These are phyloP conservation scores for Spencermartinsiella ligniputridi DNA, from an alignment of 1,139 yeast genomes.

Conservation along the genomic window DNA sequence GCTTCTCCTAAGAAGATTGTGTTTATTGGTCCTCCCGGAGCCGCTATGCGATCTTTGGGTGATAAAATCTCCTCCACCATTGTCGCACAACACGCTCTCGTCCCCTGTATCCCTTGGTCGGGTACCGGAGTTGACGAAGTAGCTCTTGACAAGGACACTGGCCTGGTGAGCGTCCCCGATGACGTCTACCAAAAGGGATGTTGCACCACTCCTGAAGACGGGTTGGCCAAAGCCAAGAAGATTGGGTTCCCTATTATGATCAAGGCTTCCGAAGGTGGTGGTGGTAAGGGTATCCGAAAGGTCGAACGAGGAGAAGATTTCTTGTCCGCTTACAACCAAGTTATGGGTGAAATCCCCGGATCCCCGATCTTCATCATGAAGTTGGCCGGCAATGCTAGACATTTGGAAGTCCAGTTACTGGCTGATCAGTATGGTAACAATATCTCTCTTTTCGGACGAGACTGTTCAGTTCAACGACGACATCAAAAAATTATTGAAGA, in stretches of 20 bases:
- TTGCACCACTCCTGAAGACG: slow-evolving; percentile 81
- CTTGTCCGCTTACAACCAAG: slow-evolving; percentile 69
- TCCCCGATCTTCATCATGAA: slow-evolving; percentile 94
- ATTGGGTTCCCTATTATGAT: slow-evolving; percentile 97
- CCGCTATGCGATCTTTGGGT: slow-evolving; percentile 98
- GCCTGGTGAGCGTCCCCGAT: slow-evolving; percentile 84
- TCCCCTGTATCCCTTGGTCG: slow-evolving; percentile 99
- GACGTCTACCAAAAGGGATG: slow-evolving; percentile 83
- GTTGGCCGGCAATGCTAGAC: slow-evolving; percentile 92
- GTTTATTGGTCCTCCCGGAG: slow-evolving; percentile 97
- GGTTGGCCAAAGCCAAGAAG: slow-evolving; percentile 70
- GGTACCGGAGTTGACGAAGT: slow-evolving; percentile 95
- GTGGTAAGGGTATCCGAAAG: slow-evolving; percentile 97
- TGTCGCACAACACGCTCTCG: slow-evolving; percentile 96
- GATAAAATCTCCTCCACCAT: slow-evolving; percentile 96
- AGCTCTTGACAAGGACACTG: slow-evolving; percentile 56
- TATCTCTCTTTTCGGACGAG: slow-evolving; percentile 90
- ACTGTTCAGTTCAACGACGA: slow-evolving; percentile 96
- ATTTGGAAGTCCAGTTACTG: slow-evolving; percentile 87
- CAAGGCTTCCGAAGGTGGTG: slow-evolving; percentile 98
- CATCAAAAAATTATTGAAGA: slow-evolving; percentile 96
- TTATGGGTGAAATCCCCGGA: slow-evolving; percentile 92
- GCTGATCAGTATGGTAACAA: slow-evolving; percentile 97
- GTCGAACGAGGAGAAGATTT: slow-evolving; percentile 78
- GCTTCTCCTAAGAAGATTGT: slow-evolving; percentile 82